Percentiles rank a stretch among this genome's conserved stretches.
phyloP scores from a whole-genome alignment of 768 basidiomycete genomes.

The Tricholoma terreum region DNA sequence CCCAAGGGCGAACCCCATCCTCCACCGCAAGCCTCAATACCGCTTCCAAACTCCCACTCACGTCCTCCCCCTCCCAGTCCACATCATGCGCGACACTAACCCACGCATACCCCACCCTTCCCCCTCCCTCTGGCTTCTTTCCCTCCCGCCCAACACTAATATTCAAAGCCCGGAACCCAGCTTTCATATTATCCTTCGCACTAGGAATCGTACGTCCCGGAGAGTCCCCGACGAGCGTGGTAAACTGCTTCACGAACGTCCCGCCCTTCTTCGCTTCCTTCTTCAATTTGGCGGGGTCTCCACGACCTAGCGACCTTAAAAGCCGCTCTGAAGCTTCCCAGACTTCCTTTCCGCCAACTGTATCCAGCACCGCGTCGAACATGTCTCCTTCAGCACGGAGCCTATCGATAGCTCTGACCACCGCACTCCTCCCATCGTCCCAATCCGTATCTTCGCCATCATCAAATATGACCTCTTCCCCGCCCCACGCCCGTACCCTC shows the following conservation, averaged over 20 bases:
- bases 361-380: conserved; percentile 84
- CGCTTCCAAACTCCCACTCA: conserved; percentile 47
- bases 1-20: conserved; percentile 42
- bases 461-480: conserved; percentile 74
- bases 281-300: conserved; percentile 15
- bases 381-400: conserved; percentile 50
- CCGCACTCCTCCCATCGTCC: conserved; percentile 44
- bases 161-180: conserved; percentile 63
- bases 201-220: conserved; percentile 64
- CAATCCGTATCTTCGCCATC: conserved; percentile 38
- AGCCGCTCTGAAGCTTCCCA: conserved; percentile 73
- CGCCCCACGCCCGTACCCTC: conserved; percentile 65
- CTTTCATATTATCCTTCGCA: conserved; percentile 69
- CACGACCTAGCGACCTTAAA: conserved; percentile 34
- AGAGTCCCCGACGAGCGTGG: conserved; percentile 74
- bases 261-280: conserved; percentile 19
- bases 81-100: conserved; percentile 77
- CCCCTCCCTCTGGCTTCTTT: conserved; percentile 28
- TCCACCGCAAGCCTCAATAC: conserved; percentile 41
- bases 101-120: conserved; percentile 75
- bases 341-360: conserved; percentile 74
- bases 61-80: conserved; percentile 79
- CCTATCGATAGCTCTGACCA: conserved; percentile 49
- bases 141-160: conserved; percentile 21
- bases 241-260: conserved; percentile 53